Evolutionary conservation across 2,329 filamentous ascomycete genomes (phyloP).

Genomic region (Sclerotiophoma versabilis): DNA sequence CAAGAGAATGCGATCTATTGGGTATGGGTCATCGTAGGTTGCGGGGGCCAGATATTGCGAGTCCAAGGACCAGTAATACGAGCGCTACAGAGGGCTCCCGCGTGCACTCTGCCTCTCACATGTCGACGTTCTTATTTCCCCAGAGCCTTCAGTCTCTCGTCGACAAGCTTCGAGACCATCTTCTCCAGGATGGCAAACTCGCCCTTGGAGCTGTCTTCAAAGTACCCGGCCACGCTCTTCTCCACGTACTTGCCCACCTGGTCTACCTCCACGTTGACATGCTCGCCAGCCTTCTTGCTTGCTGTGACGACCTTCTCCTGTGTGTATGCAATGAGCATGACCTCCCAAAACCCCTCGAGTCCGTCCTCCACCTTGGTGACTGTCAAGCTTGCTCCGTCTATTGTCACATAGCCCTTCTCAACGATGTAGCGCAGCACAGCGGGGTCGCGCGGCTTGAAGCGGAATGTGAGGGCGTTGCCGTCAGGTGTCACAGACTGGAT

Average conservation of each 20-base stretch:
- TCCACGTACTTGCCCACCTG: constrained; percentile 86
- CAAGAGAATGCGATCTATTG: constrained; percentile 8
- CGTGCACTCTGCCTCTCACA: background rate
- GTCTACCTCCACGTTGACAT: constrained; percentile 92
- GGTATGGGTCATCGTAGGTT: background rate
- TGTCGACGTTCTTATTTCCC: constrained; percentile 34
- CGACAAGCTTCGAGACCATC: constrained; percentile 72
- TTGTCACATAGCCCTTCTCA: constrained; percentile 93
- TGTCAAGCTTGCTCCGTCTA: constrained; percentile 94
- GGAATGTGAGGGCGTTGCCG: constrained; percentile 88
- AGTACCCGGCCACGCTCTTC: constrained; percentile 86
- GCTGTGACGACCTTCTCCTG: constrained; percentile 90
- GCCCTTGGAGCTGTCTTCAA: constrained; percentile 64
- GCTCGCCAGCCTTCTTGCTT: constrained; percentile 77
- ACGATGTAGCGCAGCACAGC: constrained; percentile 85
- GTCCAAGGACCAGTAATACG: background rate
- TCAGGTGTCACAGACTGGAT: constrained; percentile 78
- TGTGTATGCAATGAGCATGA: constrained; percentile 97
- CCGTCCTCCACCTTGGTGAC: constrained; percentile 84
- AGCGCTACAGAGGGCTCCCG: background rate
- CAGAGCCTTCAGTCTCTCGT: constrained; percentile 65
- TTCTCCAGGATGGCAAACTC: constrained; percentile 60
- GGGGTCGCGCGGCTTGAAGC: constrained; percentile 74
- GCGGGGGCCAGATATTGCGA: background rate
- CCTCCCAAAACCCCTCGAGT: constrained; percentile 84